Base-by-base conservation (phyloP, 176 grass and related monocot species). In the Triticum turgidum region DNA sequence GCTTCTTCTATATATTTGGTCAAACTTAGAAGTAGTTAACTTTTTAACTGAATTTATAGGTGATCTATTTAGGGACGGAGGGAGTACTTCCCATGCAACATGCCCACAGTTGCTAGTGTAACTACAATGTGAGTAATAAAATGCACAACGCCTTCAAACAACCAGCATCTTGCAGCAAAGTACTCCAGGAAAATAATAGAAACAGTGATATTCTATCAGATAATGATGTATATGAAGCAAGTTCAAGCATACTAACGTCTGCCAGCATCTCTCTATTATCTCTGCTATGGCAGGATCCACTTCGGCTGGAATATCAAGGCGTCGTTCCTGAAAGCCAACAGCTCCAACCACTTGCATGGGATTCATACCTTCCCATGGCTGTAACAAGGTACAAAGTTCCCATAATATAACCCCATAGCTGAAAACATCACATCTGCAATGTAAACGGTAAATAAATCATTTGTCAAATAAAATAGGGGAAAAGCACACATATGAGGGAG, bases 321-420 rank as follows among this genome's bases (percentile, higher is more conserved):
- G 90, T 9, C 97, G 90, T 61, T 99, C 92, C 85, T 99, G 97
- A 86, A 99, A 99, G 37, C 97, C 97, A 80, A 99, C 92, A 89
- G 97, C 97, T 78, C 94, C 97, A 82, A 99, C 97, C 83, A 99
- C 97, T 80, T 99, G 97, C 94, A 99, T 99, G 20, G 97, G 90
- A 56, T 94, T 99, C 94, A 99, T 99, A 74, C 97, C 97, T 91
- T 99, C 94, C 97, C 97, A 99, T 25, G 97, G 97, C 35, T 99
- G 97, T 81, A 93, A 73, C 54, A 97, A 85, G 35, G 97, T 99
- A 78, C 85, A 96, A 56, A 99, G 92, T 85, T 99, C 97, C 97
- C 97, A 99, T 73, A 99, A 83, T 91, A 99, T 97, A 64, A 99
- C 92, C 58, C 92, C 97, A 83, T 94, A 99, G 83, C 97, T 97